Evolutionary conservation across 495 filamentous ascomycete species (phyloP), one percentile per base, ranked within the genome.

Genomic region (Podospora didyma): DNA sequence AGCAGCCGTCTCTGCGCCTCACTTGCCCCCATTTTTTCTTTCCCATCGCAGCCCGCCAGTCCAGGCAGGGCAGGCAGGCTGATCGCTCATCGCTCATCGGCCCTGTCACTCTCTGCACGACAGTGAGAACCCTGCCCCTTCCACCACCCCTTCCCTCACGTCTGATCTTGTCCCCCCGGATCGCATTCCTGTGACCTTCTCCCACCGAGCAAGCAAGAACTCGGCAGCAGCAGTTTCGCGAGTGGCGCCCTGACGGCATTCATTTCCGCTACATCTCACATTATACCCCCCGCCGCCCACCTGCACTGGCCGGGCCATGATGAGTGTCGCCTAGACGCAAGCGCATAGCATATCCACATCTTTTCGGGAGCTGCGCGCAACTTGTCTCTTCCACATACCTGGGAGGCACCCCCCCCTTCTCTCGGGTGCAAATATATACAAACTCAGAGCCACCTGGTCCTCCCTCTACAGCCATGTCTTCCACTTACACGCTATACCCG

Each of bases 391-490:
- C 46, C 46, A n/a, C 57, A 46, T 34, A 53, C 31, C 50, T 42
- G 21, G 20, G 12, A 20, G 34, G 28, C 48, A 7, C 26, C 48
- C 37, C n/a, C 41, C 47, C n/a, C 51, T 31, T 31, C 26, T 31
- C 26, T 9, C 26, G 39, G 21, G 41, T 31, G 17, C 54, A 45
- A 41, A 63, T 56, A 63, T 62, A 67, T 62, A 62, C 54, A 53
- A 37, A 10, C 37, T n/a, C 52, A 58, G 55, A 39, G 26, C 60
- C 53, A 44, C 54, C 51, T 47, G 17, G 7, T 44, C 47, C 57
- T 57, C 19, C 47, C 26, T 50, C 57, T 49, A 47, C 65, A 65
- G 56, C 49, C 57, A 72, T 72, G 69, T 66, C 69, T 64, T 63
- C 62, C 45, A 57, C 60, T 56, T 64, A 66, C 51, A 61, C 61